These are phyloP conservation scores for Aphanocladium album DNA, from an alignment of 2,329 filamentous ascomycete species.

Conservation along the genomic window DNA sequence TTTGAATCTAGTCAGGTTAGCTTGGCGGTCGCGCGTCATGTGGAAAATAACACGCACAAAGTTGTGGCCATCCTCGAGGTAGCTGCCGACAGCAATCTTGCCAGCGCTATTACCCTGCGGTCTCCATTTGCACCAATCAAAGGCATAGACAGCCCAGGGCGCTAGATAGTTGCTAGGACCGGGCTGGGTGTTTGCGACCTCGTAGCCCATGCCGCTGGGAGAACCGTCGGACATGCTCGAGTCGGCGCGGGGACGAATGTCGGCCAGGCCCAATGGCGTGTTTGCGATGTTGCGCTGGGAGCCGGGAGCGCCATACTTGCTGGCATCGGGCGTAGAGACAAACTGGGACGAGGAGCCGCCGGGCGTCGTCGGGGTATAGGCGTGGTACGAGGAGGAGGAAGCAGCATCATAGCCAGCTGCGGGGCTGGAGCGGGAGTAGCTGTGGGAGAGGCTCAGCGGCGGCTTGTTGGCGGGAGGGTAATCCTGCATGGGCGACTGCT, in stretches of 20 bases:
- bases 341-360: slow-evolving; percentile 59
- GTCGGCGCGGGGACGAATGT: slow-evolving; percentile 84
- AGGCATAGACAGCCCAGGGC: slow-evolving; percentile 92
- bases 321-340: slow-evolving; percentile 48
- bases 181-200: slow-evolving; percentile 59
- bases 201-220: slow-evolving; percentile 58
- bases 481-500: slow-evolving; percentile 43
- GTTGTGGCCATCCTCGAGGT: slow-evolving; percentile 96
- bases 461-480: slow-evolving; percentile 63
- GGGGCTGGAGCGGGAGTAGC: slow-evolving; percentile 82
- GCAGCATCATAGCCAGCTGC: slow-evolving; percentile 53
- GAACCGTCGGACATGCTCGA: slow-evolving; percentile 71
- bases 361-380: slow-evolving; percentile 61
- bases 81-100: slow-evolving; percentile 92
- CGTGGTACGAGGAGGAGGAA: slow-evolving; percentile 49
- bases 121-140: slow-evolving; percentile 99
- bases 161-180: slow-evolving; percentile 89
- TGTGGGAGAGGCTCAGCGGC: slow-evolving; percentile 61
- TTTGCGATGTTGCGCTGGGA: slow-evolving; percentile 66
- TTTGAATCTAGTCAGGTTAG: slow-evolving; percentile 69
- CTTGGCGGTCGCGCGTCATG: background rate
- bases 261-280: slow-evolving; percentile 83
- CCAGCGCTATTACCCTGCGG: slow-evolving; percentile 75
- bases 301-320: slow-evolving; percentile 52
- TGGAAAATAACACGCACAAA: slow-evolving; percentile 58